phyloP scores from a whole-genome alignment of 164 flowering plant species.

The Macadamia tetraphylla region DNA sequence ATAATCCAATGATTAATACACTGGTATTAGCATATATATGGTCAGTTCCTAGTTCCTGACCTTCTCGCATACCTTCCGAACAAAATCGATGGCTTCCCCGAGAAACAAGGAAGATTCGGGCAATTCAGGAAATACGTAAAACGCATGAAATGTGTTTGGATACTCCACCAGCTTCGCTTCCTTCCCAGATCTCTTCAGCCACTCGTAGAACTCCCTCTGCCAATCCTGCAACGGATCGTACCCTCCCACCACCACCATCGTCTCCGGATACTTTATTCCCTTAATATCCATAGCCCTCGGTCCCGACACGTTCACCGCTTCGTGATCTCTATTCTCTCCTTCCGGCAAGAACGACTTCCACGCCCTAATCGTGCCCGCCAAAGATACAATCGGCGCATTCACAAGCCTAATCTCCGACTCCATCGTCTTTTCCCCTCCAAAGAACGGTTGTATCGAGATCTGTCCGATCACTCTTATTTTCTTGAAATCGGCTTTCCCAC shows the following conservation, averaged over 20 bases:
- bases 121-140: slow-evolving; percentile 40
- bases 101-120: slow-evolving; percentile 23
- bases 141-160: slow-evolving; percentile 37
- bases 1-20: too few species aligned
- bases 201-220: slow-evolving; percentile 40
- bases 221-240: slow-evolving; percentile 49
- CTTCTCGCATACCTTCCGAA: neutral
- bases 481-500: neutral
- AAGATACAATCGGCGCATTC: slow-evolving; percentile 17
- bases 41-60: too few species aligned
- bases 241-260: slow-evolving; percentile 40
- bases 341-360: slow-evolving; percentile 50
- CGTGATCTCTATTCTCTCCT: slow-evolving; percentile 42
- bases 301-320: slow-evolving; percentile 35
- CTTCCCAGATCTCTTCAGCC: slow-evolving; percentile 34
- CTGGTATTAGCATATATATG: too few species aligned
- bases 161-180: slow-evolving; percentile 32
- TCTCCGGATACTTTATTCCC: slow-evolving; percentile 28
- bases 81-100: slow-evolving; percentile 24
- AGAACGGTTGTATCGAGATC: slow-evolving; percentile 16
- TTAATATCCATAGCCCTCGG: slow-evolving; percentile 27
- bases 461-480: too few species aligned
- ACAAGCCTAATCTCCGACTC: slow-evolving; percentile 30
- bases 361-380: slow-evolving; percentile 27
- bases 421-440: slow-evolving; percentile 49